phyloP scores from a whole-genome alignment of 2,329 filamentous ascomycete species.

The Arthroderma sp. region DNA sequence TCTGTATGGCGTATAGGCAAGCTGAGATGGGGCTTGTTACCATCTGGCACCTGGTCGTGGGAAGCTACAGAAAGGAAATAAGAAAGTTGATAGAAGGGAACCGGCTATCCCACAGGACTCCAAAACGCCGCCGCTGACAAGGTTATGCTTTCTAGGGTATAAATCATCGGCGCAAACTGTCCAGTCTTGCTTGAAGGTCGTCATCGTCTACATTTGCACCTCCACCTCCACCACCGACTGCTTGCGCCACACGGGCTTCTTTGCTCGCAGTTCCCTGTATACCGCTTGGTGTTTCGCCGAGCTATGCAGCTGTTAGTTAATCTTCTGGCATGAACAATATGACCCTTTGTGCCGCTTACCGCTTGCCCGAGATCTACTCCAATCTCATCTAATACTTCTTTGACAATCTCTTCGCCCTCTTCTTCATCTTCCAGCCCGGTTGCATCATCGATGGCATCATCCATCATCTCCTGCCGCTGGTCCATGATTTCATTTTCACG shows the following conservation, averaged over 20 bases:
- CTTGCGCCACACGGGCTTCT: slow-evolving; percentile 72
- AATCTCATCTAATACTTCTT: slow-evolving; percentile 92
- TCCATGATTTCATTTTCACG: slow-evolving; percentile 99
- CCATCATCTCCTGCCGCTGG: slow-evolving; percentile 98
- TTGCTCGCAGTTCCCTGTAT: slow-evolving; percentile 60
- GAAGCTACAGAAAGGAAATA: too few relatives aligned
- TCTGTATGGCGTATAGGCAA: too few relatives aligned
- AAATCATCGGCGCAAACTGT: slow-evolving; percentile 56
- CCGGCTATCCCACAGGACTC: slow-evolving; percentile 1
- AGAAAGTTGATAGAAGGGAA: too few relatives aligned
- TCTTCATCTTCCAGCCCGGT: slow-evolving; percentile 86
- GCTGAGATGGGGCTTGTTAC: too few relatives aligned
- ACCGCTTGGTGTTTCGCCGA: slow-evolving; percentile 81
- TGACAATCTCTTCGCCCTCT: slow-evolving; percentile 91
- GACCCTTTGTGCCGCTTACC: slow-evolving; percentile 43
- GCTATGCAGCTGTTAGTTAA: slow-evolving; percentile 39
- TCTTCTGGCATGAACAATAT: neutral
- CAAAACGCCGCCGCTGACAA: slow-evolving; percentile 7
- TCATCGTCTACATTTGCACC: slow-evolving; percentile 55
- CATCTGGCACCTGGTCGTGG: too few relatives aligned
- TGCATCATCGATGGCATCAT: slow-evolving; percentile 93
- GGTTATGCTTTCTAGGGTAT: neutral
- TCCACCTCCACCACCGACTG: slow-evolving; percentile 57
- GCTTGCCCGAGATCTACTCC: slow-evolving; percentile 82
- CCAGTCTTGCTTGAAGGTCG: slow-evolving; percentile 82